phyloP scores from a whole-genome alignment of 2,329 filamentous ascomycete genomes.

The Phaeophleospora eucalypticola region DNA sequence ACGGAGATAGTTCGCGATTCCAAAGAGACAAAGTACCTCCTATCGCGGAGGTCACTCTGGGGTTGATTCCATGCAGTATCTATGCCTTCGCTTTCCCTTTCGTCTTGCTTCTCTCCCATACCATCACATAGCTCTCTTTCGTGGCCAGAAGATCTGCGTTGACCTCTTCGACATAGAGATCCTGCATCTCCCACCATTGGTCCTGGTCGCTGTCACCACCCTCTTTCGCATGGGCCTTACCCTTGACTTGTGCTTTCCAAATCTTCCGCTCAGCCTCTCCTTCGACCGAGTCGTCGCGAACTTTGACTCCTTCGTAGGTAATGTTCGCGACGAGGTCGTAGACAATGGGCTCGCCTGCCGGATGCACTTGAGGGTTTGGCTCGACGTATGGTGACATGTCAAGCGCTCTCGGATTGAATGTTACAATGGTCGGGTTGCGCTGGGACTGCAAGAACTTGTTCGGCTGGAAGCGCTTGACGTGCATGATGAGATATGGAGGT shows the following conservation, averaged over 20 bases:
- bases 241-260: conserved; percentile 84
- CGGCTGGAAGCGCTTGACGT: conserved; percentile 93
- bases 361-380: conserved; percentile 68
- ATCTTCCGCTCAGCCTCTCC: conserved; percentile 88
- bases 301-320: conserved; percentile 76
- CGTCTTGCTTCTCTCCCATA: conserved; percentile 77
- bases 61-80: not conserved
- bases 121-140: conserved; percentile 90
- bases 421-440: conserved; percentile 96
- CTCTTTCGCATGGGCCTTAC: conserved; percentile 51
- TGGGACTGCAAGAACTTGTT: conserved; percentile 92
- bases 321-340: conserved; percentile 97
- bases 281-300: conserved; percentile 75
- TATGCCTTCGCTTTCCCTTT: conserved; percentile 17
- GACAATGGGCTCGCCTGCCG: conserved; percentile 75
- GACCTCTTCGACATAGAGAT: conserved; percentile 85
- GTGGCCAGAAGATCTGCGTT: conserved; percentile 86
- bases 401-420: conserved; percentile 79
- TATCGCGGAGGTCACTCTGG: too few relatives aligned
- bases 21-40: too few relatives aligned
- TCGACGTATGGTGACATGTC: conserved; percentile 90
- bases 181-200: conserved; percentile 91
- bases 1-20: not conserved
- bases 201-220: conserved; percentile 64
- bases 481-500: conserved; percentile 85